Base-by-base conservation (phyloP, 306 rosid species). In the Pyrus pyrifolia region DNA sequence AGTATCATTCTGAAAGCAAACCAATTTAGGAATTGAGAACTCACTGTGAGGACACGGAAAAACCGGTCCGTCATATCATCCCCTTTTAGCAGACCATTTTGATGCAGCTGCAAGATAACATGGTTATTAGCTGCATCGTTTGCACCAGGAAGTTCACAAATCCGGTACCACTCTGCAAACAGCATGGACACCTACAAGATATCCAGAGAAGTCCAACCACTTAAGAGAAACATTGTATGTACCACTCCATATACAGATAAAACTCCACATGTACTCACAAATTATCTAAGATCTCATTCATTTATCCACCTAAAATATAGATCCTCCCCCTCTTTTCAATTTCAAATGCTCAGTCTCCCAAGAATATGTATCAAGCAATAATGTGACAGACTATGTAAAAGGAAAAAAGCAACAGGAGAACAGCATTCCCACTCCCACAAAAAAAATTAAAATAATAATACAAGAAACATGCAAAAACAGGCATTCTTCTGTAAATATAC, bases 61-160 rank as follows among this genome's bases (percentile, higher is more conserved):
- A 96, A 91, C 27, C 91, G 96, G 69, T 96, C 99, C 31, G 96
- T 89, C 55, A 86, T 67, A 42, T 96, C 99, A 85, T 96, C 99
- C 42, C 97, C 98, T 86, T 96, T 93, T 68, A 96, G 85, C 42
- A 92, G 75, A 63, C 98, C 99, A 74, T 78, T 87, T 77, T 93
- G 93, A 79, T 91, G 91, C 76, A 96, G 81, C 73, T 96, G 96
- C 65, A 86, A 35, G 76, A 91, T 82, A 81, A 86, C 93, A 83
- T 88, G 92, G 68, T 90, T 10, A 80, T 82, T 80, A 46, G 90
- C 85, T 30, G 86, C 79, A 77, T 92, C 99, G 38, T 86, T 91
- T 72, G 89, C 84, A 83, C 93, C 91, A 42, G 98, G 94, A 52
- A 86, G 90, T 73, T 96, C 99, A 80, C 97, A 96, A 70, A 93